Percentiles rank a stretch among this genome's conserved stretches.
Evolutionary conservation across 192 early-diverging fungal genomes (phyloP).

Genomic region (Podila horticola): DNA sequence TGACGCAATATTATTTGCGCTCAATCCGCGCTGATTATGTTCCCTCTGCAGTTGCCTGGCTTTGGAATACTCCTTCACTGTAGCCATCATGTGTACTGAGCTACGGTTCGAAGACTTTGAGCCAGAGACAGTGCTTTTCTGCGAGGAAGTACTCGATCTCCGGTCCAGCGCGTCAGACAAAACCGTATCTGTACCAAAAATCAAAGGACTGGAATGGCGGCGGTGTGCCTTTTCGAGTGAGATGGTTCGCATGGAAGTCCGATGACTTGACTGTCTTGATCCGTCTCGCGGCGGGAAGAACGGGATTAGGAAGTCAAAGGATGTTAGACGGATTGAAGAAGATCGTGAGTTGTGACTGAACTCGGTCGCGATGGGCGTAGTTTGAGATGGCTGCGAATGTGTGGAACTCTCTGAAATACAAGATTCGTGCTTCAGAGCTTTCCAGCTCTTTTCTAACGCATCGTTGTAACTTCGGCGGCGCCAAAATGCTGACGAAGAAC

Average conservation of each 20-base stretch:
- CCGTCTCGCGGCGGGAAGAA: conserved; percentile 15
- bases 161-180: conserved; percentile 11
- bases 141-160: conserved; percentile 17
- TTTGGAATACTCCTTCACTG: conserved; percentile 6
- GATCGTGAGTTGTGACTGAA: conserved; percentile 1
- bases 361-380: conserved; percentile 11
- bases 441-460: conserved; percentile 25
- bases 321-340: conserved; percentile 16
- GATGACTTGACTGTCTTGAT: background rate
- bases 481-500: conserved; percentile 20
- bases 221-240: background rate
- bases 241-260: background rate
- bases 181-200: conserved; percentile 4
- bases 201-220: conserved; percentile 44
- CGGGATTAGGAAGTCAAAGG: conserved; percentile 27
- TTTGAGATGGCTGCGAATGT: background rate
- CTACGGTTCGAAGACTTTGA: background rate
- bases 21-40: background rate
- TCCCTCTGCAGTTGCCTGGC: conserved; percentile 1
- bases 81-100: conserved; percentile 27
- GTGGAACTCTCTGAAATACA: conserved; percentile 1
- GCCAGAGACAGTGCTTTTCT: conserved; percentile 8
- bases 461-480: conserved; percentile 38
- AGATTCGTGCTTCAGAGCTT: conserved; percentile 13
- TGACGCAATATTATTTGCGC: no score